A percentile compares a stretch with the other conserved stretches of the same genome.
phyloP scores from a whole-genome alignment of 352 stramenopile species.

The Peronospora destructor region DNA sequence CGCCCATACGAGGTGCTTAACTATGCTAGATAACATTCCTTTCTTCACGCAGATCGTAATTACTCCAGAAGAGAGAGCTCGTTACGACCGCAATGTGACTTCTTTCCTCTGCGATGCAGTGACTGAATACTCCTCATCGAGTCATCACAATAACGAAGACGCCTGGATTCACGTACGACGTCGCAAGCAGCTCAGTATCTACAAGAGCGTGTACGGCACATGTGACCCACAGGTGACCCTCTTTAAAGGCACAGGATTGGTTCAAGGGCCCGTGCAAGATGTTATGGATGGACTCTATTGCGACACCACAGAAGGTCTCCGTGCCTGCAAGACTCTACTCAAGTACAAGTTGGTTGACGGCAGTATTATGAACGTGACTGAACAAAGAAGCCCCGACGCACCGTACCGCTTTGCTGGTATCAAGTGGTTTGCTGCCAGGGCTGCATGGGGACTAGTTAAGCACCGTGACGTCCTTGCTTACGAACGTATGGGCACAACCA shows the following conservation, averaged over 20 bases:
- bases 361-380: conserved; percentile 39
- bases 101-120: conserved; percentile 37
- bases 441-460: conserved; percentile 33
- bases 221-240: conserved; percentile 37
- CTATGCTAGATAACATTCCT: conserved; percentile 27
- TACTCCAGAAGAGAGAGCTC: conserved; percentile 27
- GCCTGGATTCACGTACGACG: conserved; percentile 39
- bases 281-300: conserved; percentile 48
- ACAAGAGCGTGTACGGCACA: conserved; percentile 39
- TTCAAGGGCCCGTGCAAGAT: conserved; percentile 32
- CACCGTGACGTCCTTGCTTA: conserved; percentile 40
- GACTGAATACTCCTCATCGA: conserved; percentile 30
- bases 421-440: conserved; percentile 40
- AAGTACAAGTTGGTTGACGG: conserved; percentile 40
- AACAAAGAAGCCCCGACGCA: conserved; percentile 22
- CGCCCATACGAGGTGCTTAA: conserved; percentile 1
- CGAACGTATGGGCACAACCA: conserved; percentile 48
- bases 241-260: conserved; percentile 31
- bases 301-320: conserved; percentile 39
- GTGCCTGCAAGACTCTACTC: conserved; percentile 32
- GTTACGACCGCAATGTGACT: conserved; percentile 33
- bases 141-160: conserved; percentile 28
- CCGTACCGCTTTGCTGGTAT: conserved; percentile 43
- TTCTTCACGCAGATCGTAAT: conserved; percentile 35
- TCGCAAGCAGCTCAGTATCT: conserved; percentile 36